Conservation (phyloP, 306 rosid species). For the Lithocarpus polystachyus region DNA sequence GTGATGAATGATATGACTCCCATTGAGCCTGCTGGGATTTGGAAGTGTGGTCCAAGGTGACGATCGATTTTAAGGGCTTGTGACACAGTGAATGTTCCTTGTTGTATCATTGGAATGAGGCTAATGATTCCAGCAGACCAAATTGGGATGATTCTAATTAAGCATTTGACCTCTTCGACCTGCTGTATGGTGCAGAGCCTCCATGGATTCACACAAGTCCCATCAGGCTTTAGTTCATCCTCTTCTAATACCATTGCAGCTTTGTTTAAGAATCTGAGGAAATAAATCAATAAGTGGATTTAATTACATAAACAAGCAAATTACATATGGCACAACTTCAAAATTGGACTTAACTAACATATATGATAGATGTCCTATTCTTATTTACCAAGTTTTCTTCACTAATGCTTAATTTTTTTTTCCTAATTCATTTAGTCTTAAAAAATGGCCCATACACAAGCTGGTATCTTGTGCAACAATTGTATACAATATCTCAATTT, state of each 20-base stretch:
- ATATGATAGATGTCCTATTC: no score
- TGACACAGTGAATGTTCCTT: slow-evolving; percentile 48
- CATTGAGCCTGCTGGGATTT: slow-evolving; percentile 67
- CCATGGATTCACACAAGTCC: slow-evolving; percentile 49
- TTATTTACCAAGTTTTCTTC: no score
- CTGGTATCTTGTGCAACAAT: no score
- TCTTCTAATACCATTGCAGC: slow-evolving; percentile 46
- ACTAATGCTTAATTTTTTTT: no score
- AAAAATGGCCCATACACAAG: no score
- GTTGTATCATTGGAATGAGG: slow-evolving; percentile 38
- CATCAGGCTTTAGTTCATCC: slow-evolving; percentile 47
- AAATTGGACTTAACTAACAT: background rate
- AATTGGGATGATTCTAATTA: slow-evolving; percentile 44
- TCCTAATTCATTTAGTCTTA: no score
- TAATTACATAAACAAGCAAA: background rate
- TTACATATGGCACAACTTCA: background rate
- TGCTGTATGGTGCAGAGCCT: slow-evolving; percentile 52
- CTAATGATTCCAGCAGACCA: slow-evolving; percentile 52
- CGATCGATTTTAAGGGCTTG: slow-evolving; percentile 80
- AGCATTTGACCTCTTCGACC: slow-evolving; percentile 65
- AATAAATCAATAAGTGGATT: background rate
- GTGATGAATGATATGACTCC: slow-evolving; percentile 50
- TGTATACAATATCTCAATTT: no score
- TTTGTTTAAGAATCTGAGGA: slow-evolving; percentile 44
- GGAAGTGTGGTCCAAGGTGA: slow-evolving; percentile 56